These are phyloP conservation scores for Hippophae gyantsensis DNA, from an alignment of 306 rosid species.

Conservation along the genomic window DNA sequence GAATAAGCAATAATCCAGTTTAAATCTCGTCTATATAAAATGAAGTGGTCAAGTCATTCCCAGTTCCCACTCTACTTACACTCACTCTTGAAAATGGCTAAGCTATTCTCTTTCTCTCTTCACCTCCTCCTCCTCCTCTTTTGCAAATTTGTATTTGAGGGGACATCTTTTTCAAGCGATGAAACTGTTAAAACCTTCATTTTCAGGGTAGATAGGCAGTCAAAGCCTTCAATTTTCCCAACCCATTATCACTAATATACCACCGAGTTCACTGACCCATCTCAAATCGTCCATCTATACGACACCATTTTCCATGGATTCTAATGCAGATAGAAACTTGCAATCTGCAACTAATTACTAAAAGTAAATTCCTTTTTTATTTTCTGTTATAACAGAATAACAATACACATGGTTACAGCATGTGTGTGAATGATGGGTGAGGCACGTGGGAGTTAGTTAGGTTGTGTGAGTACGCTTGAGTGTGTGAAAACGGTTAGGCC, in stretches of 20 bases:
- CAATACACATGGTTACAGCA: too few species aligned
- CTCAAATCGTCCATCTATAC: constrained; percentile 51
- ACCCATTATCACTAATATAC: constrained; percentile 78
- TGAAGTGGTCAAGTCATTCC: neutral
- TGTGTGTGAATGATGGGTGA: too few species aligned
- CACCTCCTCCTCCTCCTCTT: constrained; percentile 15
- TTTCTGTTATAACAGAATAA: too few species aligned
- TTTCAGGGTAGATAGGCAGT: constrained; percentile 40
- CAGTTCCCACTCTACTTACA: constrained; percentile 7
- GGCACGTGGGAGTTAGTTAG: too few species aligned
- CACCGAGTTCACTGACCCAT: constrained; percentile 51
- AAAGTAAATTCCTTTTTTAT: too few species aligned
- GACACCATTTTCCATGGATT: constrained; percentile 80
- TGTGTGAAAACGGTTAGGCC: too few species aligned
- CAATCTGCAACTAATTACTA: too few species aligned
- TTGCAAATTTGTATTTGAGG: constrained; percentile 11
- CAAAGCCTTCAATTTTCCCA: constrained; percentile 70
- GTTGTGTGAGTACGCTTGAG: too few species aligned
- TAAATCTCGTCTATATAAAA: too few species aligned
- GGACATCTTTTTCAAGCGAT: constrained; percentile 4
- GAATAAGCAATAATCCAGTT: too few species aligned
- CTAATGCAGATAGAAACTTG: constrained; percentile 6
- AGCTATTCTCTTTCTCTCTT: neutral
- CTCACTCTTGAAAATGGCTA: constrained; percentile 19
- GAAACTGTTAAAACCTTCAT: constrained; percentile 48